Evolutionary conservation across 176 grass and related monocot species (phyloP).

Genomic region (Chrysopogon serrulatus): DNA sequence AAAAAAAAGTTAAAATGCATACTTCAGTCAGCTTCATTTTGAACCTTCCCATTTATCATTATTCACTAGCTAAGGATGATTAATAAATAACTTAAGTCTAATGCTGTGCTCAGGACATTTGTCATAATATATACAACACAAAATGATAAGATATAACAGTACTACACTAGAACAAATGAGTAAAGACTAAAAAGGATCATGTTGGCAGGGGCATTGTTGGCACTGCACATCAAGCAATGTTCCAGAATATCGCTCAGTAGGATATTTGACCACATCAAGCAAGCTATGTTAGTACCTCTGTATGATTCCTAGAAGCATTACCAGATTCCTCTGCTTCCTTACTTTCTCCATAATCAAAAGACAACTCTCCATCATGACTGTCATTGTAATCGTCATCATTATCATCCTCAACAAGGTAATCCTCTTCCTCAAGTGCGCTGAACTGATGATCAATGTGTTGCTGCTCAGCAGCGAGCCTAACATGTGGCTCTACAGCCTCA

Average conservation of each 20-base stretch:
- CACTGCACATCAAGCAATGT: neutral
- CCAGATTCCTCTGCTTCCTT: slow-evolving; percentile 35
- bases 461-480: slow-evolving; percentile 74
- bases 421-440: slow-evolving; percentile 81
- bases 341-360: slow-evolving; percentile 81
- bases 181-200: neutral
- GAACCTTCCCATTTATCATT: neutral
- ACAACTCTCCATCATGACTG: slow-evolving; percentile 65
- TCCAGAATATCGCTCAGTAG: neutral
- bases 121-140: neutral
- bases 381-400: slow-evolving; percentile 57
- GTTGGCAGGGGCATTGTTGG: neutral
- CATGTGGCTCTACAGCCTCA: slow-evolving; percentile 86
- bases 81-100: neutral
- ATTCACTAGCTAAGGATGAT: neutral
- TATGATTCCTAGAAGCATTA: slow-evolving; percentile 47
- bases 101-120: neutral
- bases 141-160: neutral
- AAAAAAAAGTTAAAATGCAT: neutral
- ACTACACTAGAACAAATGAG: neutral
- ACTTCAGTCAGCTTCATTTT: neutral
- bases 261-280: slow-evolving; percentile 11
- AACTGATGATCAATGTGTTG: slow-evolving; percentile 97
- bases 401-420: slow-evolving; percentile 56
- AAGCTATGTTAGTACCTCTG: slow-evolving; percentile 47